These are phyloP conservation scores for Tricladium varicosporioides DNA, from an alignment of 2,329 filamentous ascomycete species.

Conservation along the genomic window DNA sequence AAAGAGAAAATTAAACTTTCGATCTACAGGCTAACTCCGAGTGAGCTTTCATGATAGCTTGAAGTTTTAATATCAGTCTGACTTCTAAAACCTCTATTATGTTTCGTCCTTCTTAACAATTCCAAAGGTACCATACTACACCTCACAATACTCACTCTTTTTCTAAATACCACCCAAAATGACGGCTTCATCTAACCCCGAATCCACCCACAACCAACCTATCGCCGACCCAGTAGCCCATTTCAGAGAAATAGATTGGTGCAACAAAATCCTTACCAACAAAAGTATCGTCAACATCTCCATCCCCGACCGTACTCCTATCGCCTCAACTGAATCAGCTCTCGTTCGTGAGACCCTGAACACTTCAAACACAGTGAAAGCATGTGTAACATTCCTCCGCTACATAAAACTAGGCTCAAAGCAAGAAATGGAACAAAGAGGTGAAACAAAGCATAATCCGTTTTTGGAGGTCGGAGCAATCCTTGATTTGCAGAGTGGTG, in stretches of 20 bases:
- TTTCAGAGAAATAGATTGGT: conserved; percentile 33
- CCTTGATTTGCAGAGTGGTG: conserved; percentile 26
- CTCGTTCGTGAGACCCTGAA: conserved; percentile 32
- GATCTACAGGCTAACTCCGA: no score
- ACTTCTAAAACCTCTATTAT: no score
- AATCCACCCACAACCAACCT: conserved; percentile 22
- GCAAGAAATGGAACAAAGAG: background rate
- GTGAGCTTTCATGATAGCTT: no score
- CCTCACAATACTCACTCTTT: no score
- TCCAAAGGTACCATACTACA: no score
- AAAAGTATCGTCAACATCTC: conserved; percentile 21
- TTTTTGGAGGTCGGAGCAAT: conserved; percentile 31
- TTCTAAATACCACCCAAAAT: background rate
- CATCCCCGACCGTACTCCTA: conserved; percentile 28
- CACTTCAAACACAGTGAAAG: conserved; percentile 25
- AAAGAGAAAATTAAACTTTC: no score
- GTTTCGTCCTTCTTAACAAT: no score
- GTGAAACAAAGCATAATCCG: conserved; percentile 23
- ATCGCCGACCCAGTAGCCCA: conserved; percentile 29
- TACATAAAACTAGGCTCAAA: conserved; percentile 3
- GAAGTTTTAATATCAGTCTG: no score
- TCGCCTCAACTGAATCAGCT: conserved; percentile 27
- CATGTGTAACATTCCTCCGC: conserved; percentile 27
- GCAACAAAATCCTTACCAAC: conserved; percentile 24
- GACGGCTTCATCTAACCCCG: conserved; percentile 3